Evolutionary conservation across 345 rosid genomes (phyloP), one percentile per base, ranked within the genome.

Genomic region (Brassica nigra): DNA sequence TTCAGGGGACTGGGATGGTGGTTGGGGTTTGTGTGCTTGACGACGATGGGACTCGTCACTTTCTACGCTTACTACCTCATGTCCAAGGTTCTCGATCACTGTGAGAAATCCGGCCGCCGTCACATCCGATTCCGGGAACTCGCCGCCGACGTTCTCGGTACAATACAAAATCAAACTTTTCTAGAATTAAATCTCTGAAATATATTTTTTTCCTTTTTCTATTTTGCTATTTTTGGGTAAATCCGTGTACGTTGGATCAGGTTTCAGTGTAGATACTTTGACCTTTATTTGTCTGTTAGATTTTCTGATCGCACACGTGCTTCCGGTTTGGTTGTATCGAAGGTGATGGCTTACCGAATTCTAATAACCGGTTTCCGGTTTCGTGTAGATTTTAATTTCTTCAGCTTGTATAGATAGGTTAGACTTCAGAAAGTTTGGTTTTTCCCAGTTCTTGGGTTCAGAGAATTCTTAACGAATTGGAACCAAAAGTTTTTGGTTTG

Each of bases 121-220:
- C 99, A 93, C 80, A 93, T 95, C 69, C 85, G 99, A 36, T 95
- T 91, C 91, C 93, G 98, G 16, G 99, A 95, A 77, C 92, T 93
- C 57, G 97, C 99, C 81, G 97, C 98, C 86, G 97, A 93, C 62
- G 92, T 95, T 70, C 86, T 93, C 70, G 98, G 99, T 90, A 77
- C 2, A 15, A 8, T 28, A 14, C 61, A 54, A 14, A 9, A 39
- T 14, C 57, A 49, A n/a, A 7, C 3, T 0, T 12, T n/a, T 3
- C 12, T 5, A 11, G 15, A 62, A 29, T 62, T 29, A 62, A 62
- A 59, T 68, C 36, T 39, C 4, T 63, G 9, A 2, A 70, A 62
- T 31, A 16, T 44, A 8, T 52, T 28, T 20, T 57, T 23, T 57
- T 23, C 52, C 55, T 66, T 0, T 66, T 34, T 23, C 5, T 4